phyloP scores from a whole-genome alignment of 805 yeast genomes.

The Myxozyma sirexii region DNA sequence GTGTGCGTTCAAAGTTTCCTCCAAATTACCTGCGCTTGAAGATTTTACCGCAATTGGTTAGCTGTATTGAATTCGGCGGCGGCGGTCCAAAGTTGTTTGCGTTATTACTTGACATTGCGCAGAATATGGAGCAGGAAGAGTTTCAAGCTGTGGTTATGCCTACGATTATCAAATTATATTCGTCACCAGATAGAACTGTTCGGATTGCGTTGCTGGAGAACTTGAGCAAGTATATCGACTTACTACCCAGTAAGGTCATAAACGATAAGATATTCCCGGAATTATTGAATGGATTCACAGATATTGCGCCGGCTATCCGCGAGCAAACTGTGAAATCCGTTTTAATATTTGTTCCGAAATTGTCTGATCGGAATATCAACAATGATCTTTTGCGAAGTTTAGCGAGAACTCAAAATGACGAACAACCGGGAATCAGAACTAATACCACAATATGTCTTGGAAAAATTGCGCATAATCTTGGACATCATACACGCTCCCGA shows the following conservation, averaged over 20 bases:
- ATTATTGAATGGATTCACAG: constrained; percentile 80
- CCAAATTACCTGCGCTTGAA: constrained; percentile 59
- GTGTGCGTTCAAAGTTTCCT: constrained; percentile 48
- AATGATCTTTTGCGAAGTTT: constrained; percentile 78
- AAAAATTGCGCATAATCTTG: constrained; percentile 62
- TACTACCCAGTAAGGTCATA: constrained; percentile 61
- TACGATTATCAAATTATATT: constrained; percentile 62
- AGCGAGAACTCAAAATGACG: constrained; percentile 82
- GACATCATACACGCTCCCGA: constrained; percentile 58
- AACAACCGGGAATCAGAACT: constrained; percentile 73
- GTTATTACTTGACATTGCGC: constrained; percentile 42
- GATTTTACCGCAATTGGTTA: constrained; percentile 70
- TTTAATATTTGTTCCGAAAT: constrained; percentile 48
- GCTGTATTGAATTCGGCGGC: constrained; percentile 45
- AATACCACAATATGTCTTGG: constrained; percentile 73
- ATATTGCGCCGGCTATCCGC: constrained; percentile 77
- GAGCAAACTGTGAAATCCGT: constrained; percentile 76
- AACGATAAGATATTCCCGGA: constrained; percentile 69
- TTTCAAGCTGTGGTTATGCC: constrained; percentile 57
- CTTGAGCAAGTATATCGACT: constrained; percentile 57
- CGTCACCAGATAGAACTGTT: constrained; percentile 72
- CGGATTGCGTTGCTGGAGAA: constrained; percentile 70
- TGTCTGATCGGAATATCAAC: constrained; percentile 79
- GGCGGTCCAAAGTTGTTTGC: constrained; percentile 41
- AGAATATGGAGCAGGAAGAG: constrained; percentile 40